Conservation (phyloP, 2,329 filamentous ascomycete species). For the Westerdykella sp. region DNA sequence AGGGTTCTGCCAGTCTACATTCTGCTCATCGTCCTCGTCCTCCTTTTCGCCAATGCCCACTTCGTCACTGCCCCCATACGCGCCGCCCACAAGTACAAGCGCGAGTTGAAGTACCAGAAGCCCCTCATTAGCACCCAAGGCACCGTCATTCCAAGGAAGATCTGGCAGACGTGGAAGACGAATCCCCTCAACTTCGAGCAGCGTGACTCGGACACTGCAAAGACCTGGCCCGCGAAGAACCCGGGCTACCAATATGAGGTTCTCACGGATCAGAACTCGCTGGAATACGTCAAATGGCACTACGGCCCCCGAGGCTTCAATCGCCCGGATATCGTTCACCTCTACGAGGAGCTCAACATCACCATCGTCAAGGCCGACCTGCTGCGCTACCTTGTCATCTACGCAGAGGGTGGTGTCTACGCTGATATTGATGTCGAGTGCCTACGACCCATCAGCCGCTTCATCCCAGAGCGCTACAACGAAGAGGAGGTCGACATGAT, state of each 20-base stretch:
- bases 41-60: slow-evolving; percentile 29
- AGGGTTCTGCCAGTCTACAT: slow-evolving; percentile 32
- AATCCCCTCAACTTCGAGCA: slow-evolving; percentile 61
- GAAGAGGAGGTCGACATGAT: slow-evolving; percentile 64
- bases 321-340: slow-evolving; percentile 48
- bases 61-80: slow-evolving; percentile 31
- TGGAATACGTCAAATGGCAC: slow-evolving; percentile 61
- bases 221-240: slow-evolving; percentile 62
- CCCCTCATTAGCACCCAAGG: slow-evolving; percentile 18
- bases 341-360: slow-evolving; percentile 37
- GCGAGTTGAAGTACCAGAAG: slow-evolving; percentile 32
- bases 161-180: slow-evolving; percentile 74
- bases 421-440: slow-evolving; percentile 56
- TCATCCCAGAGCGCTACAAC: slow-evolving; percentile 58
- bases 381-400: slow-evolving; percentile 61
- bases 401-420: slow-evolving; percentile 58
- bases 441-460: slow-evolving; percentile 48
- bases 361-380: slow-evolving; percentile 63
- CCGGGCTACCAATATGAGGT: slow-evolving; percentile 63
- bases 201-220: slow-evolving; percentile 54
- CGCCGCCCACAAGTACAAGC: slow-evolving; percentile 28
- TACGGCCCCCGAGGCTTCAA: slow-evolving; percentile 61
- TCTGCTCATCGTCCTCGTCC: slow-evolving; percentile 22
- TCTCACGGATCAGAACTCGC: slow-evolving; percentile 61
- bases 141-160: slow-evolving; percentile 55